Evolutionary conservation across 2,329 filamentous ascomycete genomes (phyloP).

Genomic region (Fusarium chlamydosporum): DNA sequence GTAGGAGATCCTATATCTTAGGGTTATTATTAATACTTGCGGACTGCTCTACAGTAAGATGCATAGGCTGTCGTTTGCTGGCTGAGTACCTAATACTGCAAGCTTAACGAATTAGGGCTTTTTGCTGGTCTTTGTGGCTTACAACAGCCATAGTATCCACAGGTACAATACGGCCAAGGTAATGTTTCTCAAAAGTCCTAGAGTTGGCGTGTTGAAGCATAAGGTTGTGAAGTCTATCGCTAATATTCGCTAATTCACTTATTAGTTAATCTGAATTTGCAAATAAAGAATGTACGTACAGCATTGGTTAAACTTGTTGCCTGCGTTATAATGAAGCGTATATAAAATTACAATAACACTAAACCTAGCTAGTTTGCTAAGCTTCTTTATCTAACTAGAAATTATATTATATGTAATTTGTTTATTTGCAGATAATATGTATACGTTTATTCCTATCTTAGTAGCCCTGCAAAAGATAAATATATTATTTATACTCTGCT

Average conservation of each 20-base stretch:
- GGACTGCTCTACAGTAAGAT: not conserved
- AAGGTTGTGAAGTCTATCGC: conserved; percentile 1
- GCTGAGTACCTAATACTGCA: conserved; percentile 4
- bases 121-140: not conserved
- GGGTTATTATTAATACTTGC: not conserved
- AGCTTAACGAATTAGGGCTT: not conserved
- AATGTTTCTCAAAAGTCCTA: conserved; percentile 5
- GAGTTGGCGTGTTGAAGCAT: conserved; percentile 3
- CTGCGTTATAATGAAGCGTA: not conserved
- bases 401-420: conserved; percentile 4
- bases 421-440: not conserved
- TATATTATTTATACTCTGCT: too few relatives aligned
- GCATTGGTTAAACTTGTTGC: conserved; percentile 1
- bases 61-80: not conserved
- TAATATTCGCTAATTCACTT: not conserved
- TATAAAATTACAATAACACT: not conserved
- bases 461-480: too few relatives aligned
- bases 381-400: not conserved
- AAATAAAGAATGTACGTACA: not conserved
- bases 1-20: not conserved
- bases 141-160: conserved; percentile 6
- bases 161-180: not conserved
- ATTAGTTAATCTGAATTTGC: not conserved
- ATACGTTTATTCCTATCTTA: too few relatives aligned
- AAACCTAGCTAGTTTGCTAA: conserved; percentile 1